Evolutionary conservation across 225 moss, liverwort and hornwort species (phyloP), one percentile per base, ranked within the genome.

Genomic region (Lunularia cruciata): DNA sequence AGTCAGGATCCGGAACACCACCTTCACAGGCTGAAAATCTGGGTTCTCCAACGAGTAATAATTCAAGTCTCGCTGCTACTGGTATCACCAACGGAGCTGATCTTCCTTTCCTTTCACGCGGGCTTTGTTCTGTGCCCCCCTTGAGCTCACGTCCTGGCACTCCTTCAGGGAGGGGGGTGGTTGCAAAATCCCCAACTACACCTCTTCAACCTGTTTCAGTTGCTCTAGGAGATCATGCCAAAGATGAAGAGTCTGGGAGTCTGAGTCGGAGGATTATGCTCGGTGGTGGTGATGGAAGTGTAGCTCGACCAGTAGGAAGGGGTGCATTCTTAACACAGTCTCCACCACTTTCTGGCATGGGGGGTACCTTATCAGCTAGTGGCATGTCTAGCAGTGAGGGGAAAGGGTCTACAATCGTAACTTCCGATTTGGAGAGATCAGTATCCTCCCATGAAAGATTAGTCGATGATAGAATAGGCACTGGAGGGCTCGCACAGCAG

Each of bases 401-500:
- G 39, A 37, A 47, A 33, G 49, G 34, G 30, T 23, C 61, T 30
- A 22, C 35, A 30, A 13, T 74, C 47, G 66, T 80, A 68, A 80
- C 72, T 64, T 80, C 87, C 42, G 89, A 87, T 73, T 57, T 83
- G 67, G 85, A 69, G 42, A 51, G 61, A 75, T 25, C 75, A n/a
- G 60, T 37, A 28, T 36, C 38, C 8, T n/a, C n/a, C n/a, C n/a
- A n/a, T n/a, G n/a, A n/a, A n/a, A n/a, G n/a, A n/a, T 52, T 48
- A 30, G 86, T 75, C 19, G 90, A 94, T 70, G 88, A 86, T 65
- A 86, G 90, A 78, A 78, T 82, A 75, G 67, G 80, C 59, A 77
- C 82, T 72, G 88, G 86, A 48, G 86, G 86, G 55, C 79, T 92
- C 71, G 81, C 92, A 49, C 92, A 90, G 73, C 88, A 94, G 74